Evolutionary conservation across 768 basidiomycete species (phyloP).

Genomic region (Hebeloma cylindrosporum): DNA sequence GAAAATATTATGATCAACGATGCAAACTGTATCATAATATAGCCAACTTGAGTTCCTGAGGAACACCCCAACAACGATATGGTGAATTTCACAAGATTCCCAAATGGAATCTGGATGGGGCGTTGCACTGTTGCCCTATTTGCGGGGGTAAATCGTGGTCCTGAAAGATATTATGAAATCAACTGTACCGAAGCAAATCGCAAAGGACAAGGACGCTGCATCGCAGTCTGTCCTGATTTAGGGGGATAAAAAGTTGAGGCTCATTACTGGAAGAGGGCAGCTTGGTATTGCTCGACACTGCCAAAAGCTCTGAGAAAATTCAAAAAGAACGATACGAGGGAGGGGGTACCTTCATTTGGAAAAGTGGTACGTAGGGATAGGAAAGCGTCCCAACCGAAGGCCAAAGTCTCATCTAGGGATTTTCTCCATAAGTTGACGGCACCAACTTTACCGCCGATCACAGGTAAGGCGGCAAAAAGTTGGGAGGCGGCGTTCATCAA

Average conservation of each 20-base stretch:
- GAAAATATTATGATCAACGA: slow-evolving; percentile 9
- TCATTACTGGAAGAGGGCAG: slow-evolving; percentile 33
- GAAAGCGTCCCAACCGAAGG: slow-evolving; percentile 66
- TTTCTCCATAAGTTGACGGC: slow-evolving; percentile 73
- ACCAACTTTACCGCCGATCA: slow-evolving; percentile 79
- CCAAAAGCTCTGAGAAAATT: not conserved
- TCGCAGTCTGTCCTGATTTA: slow-evolving; percentile 61
- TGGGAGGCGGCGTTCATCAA: slow-evolving; percentile 50
- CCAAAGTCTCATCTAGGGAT: slow-evolving; percentile 66
- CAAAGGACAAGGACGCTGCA: slow-evolving; percentile 51
- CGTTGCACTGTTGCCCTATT: slow-evolving; percentile 54
- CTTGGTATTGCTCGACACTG: no score
- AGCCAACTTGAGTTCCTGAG: slow-evolving; percentile 43
- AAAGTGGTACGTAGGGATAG: slow-evolving; percentile 60
- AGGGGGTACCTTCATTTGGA: slow-evolving; percentile 45
- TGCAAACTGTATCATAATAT: not conserved
- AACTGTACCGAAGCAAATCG: slow-evolving; percentile 60
- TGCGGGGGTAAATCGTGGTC: not conserved
- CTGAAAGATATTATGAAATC: slow-evolving; percentile 1
- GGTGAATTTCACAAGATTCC: slow-evolving; percentile 54
- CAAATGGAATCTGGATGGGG: slow-evolving; percentile 71
- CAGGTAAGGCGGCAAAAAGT: slow-evolving; percentile 63
- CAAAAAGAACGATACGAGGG: slow-evolving; percentile 11
- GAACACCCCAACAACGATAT: slow-evolving; percentile 50
- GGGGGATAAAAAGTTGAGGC: slow-evolving; percentile 48